Conservation (phyloP, 1,284 basidiomycete genomes). For the Puccinia coronata region DNA sequence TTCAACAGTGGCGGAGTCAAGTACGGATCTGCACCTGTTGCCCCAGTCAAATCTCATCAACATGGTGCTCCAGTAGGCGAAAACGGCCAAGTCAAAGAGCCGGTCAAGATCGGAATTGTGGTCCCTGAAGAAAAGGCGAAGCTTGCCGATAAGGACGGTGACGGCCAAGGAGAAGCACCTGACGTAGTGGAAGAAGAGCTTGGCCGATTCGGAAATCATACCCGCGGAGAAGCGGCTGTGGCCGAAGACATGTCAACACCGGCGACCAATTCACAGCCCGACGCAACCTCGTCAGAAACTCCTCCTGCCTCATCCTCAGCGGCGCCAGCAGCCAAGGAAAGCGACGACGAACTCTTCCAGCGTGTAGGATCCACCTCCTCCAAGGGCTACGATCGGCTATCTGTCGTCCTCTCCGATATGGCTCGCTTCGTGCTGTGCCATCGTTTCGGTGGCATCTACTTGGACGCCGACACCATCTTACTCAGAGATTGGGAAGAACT, state of each 20-base stretch:
- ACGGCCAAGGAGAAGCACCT: constrained; percentile 47
- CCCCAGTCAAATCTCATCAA: constrained; percentile 57
- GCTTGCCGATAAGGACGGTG: constrained; percentile 47
- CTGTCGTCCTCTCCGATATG: constrained; percentile 82
- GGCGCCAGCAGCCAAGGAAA: constrained; percentile 52
- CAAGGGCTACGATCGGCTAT: constrained; percentile 73
- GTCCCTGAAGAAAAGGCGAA: constrained; percentile 53
- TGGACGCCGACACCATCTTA: constrained; percentile 82
- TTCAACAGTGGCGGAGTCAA: constrained; percentile 76
- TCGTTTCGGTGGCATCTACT: constrained; percentile 79
- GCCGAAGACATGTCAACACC: constrained; percentile 52
- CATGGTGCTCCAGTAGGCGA: constrained; percentile 58
- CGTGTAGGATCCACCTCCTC: constrained; percentile 75
- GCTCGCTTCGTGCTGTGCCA: constrained; percentile 81
- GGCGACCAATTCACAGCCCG: constrained; percentile 55
- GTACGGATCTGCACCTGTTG: constrained; percentile 59
- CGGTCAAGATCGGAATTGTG: constrained; percentile 52
- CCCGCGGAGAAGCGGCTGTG: constrained; percentile 49
- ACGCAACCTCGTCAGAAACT: constrained; percentile 46
- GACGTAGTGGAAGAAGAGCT: constrained; percentile 50
- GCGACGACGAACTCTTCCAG: constrained; percentile 69
- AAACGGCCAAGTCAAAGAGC: constrained; percentile 28
- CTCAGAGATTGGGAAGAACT: constrained; percentile 88
- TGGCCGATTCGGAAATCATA: constrained; percentile 49
- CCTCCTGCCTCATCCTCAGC: constrained; percentile 28